Percentiles rank a stretch among this genome's conserved stretches.
Conservation (phyloP, 306 rosid genomes). For the Quercus wislizeni region DNA sequence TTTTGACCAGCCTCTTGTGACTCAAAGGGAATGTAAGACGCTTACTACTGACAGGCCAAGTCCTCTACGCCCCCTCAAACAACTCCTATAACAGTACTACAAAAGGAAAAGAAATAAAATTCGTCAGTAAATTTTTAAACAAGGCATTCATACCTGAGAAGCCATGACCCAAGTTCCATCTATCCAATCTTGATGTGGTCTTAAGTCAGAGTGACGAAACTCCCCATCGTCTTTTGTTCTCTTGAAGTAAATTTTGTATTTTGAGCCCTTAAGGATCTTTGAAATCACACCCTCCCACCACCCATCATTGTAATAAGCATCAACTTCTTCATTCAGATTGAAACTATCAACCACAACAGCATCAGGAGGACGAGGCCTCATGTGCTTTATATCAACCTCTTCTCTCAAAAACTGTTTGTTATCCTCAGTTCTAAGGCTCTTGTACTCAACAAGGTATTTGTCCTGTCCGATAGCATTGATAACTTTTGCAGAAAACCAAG, state of each 20-base stretch:
- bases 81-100: neutral
- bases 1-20: neutral
- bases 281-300: constrained; percentile 78
- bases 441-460: constrained; percentile 41
- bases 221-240: constrained; percentile 35
- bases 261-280: constrained; percentile 38
- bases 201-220: constrained; percentile 42
- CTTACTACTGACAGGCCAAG: neutral
- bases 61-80: neutral
- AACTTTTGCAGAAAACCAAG: constrained; percentile 65
- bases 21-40: neutral
- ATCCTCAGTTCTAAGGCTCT: constrained; percentile 45
- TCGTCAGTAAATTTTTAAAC: neutral
- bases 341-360: constrained; percentile 22
- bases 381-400: constrained; percentile 37
- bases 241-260: constrained; percentile 52
- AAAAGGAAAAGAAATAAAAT: neutral
- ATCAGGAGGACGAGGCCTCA: constrained; percentile 61
- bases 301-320: constrained; percentile 56
- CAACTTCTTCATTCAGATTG: constrained; percentile 46
- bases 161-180: constrained; percentile 51
- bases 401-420: constrained; percentile 40
- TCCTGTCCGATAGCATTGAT: constrained; percentile 25
- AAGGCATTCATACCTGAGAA: constrained; percentile 44
- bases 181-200: constrained; percentile 61